A percentile compares a stretch with the other conserved stretches of the same genome.
Conservation (phyloP, 768 basidiomycete species). For the Termitomyces sp. region DNA sequence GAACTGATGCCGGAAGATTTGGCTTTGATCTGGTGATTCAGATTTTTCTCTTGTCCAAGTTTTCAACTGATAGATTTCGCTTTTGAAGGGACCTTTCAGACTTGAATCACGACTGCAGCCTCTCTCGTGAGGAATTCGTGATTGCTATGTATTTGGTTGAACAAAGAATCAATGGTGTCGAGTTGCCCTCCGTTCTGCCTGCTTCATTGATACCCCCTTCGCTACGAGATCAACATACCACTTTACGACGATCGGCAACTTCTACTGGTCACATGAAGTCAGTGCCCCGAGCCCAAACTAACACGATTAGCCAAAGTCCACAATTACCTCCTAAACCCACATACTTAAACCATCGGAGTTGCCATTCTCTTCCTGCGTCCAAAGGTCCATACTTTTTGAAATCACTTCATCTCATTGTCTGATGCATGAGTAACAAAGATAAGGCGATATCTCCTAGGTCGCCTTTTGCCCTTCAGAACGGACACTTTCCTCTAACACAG, state of each 20-base stretch:
- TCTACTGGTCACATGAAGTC: background rate
- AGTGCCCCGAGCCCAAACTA: background rate
- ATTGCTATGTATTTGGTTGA: slow-evolving; percentile 31
- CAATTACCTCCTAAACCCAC: slow-evolving; percentile 10
- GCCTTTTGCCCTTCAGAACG: background rate
- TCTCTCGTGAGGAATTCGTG: slow-evolving; percentile 32
- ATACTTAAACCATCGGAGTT: background rate
- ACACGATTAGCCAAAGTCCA: background rate
- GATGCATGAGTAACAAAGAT: background rate
- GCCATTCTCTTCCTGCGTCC: background rate
- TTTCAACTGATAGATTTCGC: background rate
- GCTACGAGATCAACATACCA: slow-evolving; percentile 8
- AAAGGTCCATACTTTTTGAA: background rate
- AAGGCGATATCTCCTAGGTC: background rate
- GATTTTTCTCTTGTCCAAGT: background rate
- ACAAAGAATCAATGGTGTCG: slow-evolving; percentile 23
- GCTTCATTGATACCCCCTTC: slow-evolving; percentile 25
- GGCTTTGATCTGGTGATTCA: slow-evolving; percentile 29
- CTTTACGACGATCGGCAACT: slow-evolving; percentile 1
- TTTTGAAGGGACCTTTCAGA: slow-evolving; percentile 27
- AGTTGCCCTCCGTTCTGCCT: slow-evolving; percentile 27
- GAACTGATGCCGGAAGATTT: slow-evolving; percentile 26
- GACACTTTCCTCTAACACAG: background rate
- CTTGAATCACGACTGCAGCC: slow-evolving; percentile 24
- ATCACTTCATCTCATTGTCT: background rate